Base-by-base conservation (phyloP, 345 rosid genomes). In the Populus euphratica region DNA sequence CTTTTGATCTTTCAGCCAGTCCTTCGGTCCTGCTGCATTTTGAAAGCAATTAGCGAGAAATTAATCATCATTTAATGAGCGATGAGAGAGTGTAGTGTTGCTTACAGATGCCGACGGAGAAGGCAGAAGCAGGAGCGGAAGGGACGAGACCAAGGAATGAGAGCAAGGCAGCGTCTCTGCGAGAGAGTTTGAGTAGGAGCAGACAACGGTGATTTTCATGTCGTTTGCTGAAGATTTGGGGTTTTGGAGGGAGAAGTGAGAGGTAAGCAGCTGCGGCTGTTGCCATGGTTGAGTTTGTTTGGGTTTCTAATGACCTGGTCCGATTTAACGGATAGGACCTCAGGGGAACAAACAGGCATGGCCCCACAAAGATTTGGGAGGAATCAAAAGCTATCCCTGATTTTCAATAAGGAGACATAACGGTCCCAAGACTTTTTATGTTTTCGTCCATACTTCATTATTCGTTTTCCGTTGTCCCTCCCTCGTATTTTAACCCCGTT, bases 1-100 rank as follows among this genome's bases (percentile, higher is more conserved):
- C 88, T 92, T 95, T 81, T 93, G 98, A 80, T 93, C 99, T 84
- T 92, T 95, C 14, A 95, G 91, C 98, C 99, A 95, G 33, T 93
- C 92, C 92, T 95, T 95, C 8, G 99, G 99, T 93, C 98, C 99
- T 85, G 99, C 99, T 93, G 94, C 84, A 78, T 52, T 65, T 63
- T 49, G 5, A 43, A n/a, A 76, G 52, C 16, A 25, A 62, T 38
- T 38, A 63, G 13, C 36, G 36, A 75, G 33, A 31, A 8, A 41
- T 1, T 6, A 25, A 35, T 21, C 21, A 16, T 6, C 52, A 49
- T 49, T 49, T 49, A 14, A 49, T 49, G 20, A 49, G 54, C 54
- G 2, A 49, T 3, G 54, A 49, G 20, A 5, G 6, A n/a, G n/a
- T n/a, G n/a, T n/a, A 73, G 56, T 13, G 44, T 49, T 21, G 74